A percentile compares a stretch with the other conserved stretches of the same genome.
phyloP scores from a whole-genome alignment of 2,329 filamentous ascomycete species.

The Penicillium concentricum region DNA sequence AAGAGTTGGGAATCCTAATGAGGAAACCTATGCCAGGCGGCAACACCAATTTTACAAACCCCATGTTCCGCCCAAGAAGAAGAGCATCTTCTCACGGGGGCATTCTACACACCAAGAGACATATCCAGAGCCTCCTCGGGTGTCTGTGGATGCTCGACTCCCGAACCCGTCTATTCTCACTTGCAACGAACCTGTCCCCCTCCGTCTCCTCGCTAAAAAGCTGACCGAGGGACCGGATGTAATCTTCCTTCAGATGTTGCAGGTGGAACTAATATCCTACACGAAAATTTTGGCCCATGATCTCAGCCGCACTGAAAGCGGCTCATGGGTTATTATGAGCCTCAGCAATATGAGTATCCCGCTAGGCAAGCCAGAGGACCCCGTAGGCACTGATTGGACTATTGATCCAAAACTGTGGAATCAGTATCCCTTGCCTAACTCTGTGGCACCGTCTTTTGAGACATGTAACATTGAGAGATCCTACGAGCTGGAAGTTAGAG shows the following conservation, averaged over 20 bases:
- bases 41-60: constrained; percentile 58
- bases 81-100: constrained; percentile 58
- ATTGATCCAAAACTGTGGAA: constrained; percentile 73
- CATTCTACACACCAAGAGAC: constrained; percentile 30
- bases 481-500: constrained; percentile 80
- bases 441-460: constrained; percentile 79
- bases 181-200: constrained; percentile 79
- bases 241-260: constrained; percentile 73
- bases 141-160: constrained; percentile 78
- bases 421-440: constrained; percentile 71
- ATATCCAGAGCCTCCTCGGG: constrained; percentile 49
- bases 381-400: constrained; percentile 66
- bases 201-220: constrained; percentile 78
- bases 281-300: constrained; percentile 79
- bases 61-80: constrained; percentile 49
- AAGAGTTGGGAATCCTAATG: constrained; percentile 62
- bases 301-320: constrained; percentile 66
- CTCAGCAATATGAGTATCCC: constrained; percentile 70
- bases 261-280: constrained; percentile 76
- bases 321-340: constrained; percentile 73
- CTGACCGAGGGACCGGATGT: constrained; percentile 66
- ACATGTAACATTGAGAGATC: constrained; percentile 82
- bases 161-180: constrained; percentile 86
- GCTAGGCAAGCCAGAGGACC: constrained; percentile 58
- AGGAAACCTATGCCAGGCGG: constrained; percentile 82